These are phyloP conservation scores for Euclidium syriacum DNA, from an alignment of 345 rosid species.

Conservation along the genomic window DNA sequence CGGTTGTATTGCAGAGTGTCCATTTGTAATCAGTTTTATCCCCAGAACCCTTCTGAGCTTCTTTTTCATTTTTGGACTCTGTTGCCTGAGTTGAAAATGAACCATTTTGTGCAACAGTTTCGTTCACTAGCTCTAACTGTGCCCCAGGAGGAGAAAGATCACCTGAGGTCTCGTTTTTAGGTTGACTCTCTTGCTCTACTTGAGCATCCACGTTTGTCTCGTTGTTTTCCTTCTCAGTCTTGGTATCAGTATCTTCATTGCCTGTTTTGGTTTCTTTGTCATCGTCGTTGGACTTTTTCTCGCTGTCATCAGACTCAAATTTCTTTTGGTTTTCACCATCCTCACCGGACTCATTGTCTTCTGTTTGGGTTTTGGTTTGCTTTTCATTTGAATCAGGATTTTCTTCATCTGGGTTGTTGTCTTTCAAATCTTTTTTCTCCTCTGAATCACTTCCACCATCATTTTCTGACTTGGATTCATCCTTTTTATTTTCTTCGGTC, in stretches of 20 bases:
- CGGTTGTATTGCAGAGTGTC: constrained; percentile 83
- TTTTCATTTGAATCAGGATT: constrained; percentile 37
- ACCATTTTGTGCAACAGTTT: constrained; percentile 58
- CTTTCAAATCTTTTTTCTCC: constrained; percentile 45
- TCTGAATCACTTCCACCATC: constrained; percentile 35
- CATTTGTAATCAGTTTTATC: constrained; percentile 46
- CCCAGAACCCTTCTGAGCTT: constrained; percentile 48
- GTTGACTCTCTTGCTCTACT: constrained; percentile 40
- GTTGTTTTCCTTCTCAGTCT: constrained; percentile 32
- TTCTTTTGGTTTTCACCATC: constrained; percentile 41
- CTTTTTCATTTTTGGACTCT: constrained; percentile 88
- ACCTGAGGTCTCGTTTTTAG: constrained; percentile 39
- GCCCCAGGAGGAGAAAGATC: constrained; percentile 77
- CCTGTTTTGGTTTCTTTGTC: constrained; percentile 40
- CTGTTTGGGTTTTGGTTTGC: constrained; percentile 37
- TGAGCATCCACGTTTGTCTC: constrained; percentile 42
- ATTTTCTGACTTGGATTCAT: constrained; percentile 31
- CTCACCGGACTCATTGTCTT: constrained; percentile 34
- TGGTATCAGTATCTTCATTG: constrained; percentile 34
- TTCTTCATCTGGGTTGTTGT: constrained; percentile 33
- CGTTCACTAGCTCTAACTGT: constrained; percentile 79
- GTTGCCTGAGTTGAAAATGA: constrained; percentile 89
- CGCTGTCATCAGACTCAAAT: constrained; percentile 31
- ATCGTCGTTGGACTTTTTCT: constrained; percentile 28
- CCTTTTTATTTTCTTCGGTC: constrained; percentile 29